Base-by-base conservation (phyloP, 345 rosid genomes). In the Hypericum androsaemum region DNA sequence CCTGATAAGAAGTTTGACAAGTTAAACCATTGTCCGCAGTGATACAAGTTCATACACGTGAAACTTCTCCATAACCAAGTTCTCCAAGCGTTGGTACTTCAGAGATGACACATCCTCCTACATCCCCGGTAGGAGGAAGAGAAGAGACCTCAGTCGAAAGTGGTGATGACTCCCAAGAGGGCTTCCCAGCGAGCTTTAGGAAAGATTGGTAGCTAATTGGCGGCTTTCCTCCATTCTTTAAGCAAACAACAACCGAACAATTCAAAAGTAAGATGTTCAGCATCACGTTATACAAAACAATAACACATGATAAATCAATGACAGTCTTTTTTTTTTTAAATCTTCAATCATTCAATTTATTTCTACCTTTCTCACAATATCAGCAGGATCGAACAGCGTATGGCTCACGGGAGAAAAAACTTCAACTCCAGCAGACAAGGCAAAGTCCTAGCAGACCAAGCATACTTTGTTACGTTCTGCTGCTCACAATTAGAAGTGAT, bases 351-450 rank as follows among this genome's bases (percentile, higher is more conserved):
- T 46, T 7, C 17, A 8, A 13, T 13, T n/a, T 12, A 48, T n/a
- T 56, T 8, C 32, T 51, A 89, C 96, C 78, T 78, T 80, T 53
- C 65, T 53, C 43, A 90, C 74, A 12, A 90, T 75, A 56, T 82
- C 71, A 0, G 75, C 73, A 11, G 98, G 98, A 66, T 82, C 71
- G 65, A 82, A 90, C 12, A 90, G 80, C 12, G 95, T 86, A 54
- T 90, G 95, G 54, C 92, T 90, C 69, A 87, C 96, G 8, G 98
- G 95, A 39, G 87, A 84, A 63, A 80, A 82, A 56, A 80, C 73
- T 63, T 86, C 96, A 39, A 90, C 70, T 60, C 95, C 86, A 36
- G 69, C 71, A 11, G 80, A 56, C 56, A 82, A 67, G 47, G 92
- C 82, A 68, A 71, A 77, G 41, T 63, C 73, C 98, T 90, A 67